Conservation (phyloP, 768 basidiomycete species). For the Flagelloscypha sp. region DNA sequence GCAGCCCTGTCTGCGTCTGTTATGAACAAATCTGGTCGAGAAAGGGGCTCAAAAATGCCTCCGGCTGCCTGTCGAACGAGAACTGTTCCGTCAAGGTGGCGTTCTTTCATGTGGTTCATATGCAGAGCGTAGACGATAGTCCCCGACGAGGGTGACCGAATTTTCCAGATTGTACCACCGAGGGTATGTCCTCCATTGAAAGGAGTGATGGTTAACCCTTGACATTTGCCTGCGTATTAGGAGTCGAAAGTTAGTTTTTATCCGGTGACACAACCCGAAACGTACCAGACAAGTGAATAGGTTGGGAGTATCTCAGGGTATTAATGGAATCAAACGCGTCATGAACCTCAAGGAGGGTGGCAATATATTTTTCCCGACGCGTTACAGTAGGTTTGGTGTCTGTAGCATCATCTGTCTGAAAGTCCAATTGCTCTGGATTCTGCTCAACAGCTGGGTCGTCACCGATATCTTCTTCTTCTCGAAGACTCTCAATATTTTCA, state of each 20-base stretch:
- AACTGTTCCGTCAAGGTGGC: slow-evolving; percentile 91
- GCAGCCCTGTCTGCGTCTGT: slow-evolving; percentile 84
- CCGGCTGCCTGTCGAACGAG: slow-evolving; percentile 68
- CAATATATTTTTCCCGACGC: slow-evolving; percentile 55
- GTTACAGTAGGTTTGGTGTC: slow-evolving; percentile 16
- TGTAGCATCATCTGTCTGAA: slow-evolving; percentile 16
- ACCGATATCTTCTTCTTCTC: slow-evolving; percentile 67
- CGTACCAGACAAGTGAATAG: slow-evolving; percentile 87
- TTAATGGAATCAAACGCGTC: slow-evolving; percentile 90
- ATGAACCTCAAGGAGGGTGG: slow-evolving; percentile 78
- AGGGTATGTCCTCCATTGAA: slow-evolving; percentile 93
- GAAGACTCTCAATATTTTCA: slow-evolving; percentile 78
- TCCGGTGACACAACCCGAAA: slow-evolving; percentile 10
- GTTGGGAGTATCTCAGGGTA: slow-evolving; percentile 90
- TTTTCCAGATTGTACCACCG: slow-evolving; percentile 97
- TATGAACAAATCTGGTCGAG: slow-evolving; percentile 87
- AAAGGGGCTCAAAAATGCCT: slow-evolving; percentile 76
- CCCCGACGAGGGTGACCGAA: slow-evolving; percentile 94
- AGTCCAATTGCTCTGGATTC: slow-evolving; percentile 15
- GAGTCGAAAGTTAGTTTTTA: slow-evolving; percentile 6
- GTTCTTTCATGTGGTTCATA: slow-evolving; percentile 92
- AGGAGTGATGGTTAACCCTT: slow-evolving; percentile 89
- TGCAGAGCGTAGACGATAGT: slow-evolving; percentile 93
- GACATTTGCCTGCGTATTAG: slow-evolving; percentile 62
- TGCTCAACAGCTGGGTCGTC: slow-evolving; percentile 21